Percentiles rank a stretch among this genome's conserved stretches.
These are phyloP conservation scores for Colletotrichum horii DNA, from an alignment of 2,329 filamentous ascomycete genomes.

Conservation along the genomic window DNA sequence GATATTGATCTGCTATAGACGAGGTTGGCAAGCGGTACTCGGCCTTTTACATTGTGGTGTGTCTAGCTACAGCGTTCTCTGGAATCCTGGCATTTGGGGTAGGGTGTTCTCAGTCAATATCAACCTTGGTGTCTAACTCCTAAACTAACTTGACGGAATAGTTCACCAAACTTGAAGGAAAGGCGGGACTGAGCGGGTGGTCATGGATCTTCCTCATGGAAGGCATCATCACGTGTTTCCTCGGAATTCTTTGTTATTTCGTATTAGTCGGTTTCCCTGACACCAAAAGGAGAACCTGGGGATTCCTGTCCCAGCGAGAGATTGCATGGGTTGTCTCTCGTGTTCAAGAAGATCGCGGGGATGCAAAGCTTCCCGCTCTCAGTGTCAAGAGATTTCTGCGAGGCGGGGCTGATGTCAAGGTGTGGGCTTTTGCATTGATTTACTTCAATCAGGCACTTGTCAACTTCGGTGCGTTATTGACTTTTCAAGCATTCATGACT, in stretches of 20 bases:
- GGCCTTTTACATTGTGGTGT: constrained; percentile 31
- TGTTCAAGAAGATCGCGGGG: constrained; percentile 68
- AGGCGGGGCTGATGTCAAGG: constrained; percentile 78
- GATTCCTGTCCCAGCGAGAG: constrained; percentile 70
- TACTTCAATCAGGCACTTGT: constrained; percentile 33
- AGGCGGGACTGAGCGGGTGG: constrained; percentile 59
- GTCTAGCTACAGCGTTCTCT: constrained; percentile 27
- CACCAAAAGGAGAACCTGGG: constrained; percentile 51
- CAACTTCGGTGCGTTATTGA: constrained; percentile 5
- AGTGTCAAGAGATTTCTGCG: constrained; percentile 72
- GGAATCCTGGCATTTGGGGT: constrained; percentile 27
- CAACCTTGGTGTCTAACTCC: constrained; percentile 27
- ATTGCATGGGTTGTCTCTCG: constrained; percentile 71
- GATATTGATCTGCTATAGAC: constrained; percentile 17
- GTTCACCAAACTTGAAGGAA: constrained; percentile 51
- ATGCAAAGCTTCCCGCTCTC: constrained; percentile 70
- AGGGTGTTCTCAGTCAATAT: constrained; percentile 7
- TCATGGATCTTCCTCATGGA: constrained; percentile 70
- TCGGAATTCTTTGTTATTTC: constrained; percentile 49
- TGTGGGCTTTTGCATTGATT: constrained; percentile 51
- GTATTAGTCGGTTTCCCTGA: constrained; percentile 82
- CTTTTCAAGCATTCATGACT: neutral
- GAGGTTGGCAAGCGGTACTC: constrained; percentile 66
- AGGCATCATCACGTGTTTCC: constrained; percentile 58
- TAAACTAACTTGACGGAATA: neutral